Conservation (phyloP, 805 yeast genomes). For the Candida golubevii region DNA sequence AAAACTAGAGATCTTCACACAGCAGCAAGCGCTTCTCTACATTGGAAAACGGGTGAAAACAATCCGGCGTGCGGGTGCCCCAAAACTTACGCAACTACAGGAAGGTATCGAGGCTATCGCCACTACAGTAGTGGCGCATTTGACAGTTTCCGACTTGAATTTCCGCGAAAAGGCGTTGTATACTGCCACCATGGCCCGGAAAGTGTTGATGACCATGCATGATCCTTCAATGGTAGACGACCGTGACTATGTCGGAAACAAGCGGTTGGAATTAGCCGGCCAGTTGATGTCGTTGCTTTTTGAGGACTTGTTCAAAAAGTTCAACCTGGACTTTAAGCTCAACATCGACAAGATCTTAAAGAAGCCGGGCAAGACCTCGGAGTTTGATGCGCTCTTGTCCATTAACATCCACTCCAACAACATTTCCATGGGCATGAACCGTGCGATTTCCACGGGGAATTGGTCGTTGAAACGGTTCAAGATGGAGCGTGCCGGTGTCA, state of each 20-base stretch:
- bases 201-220: slow-evolving; percentile 93
- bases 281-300: slow-evolving; percentile 91
- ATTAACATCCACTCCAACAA: slow-evolving; percentile 90
- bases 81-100: slow-evolving; percentile 73
- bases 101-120: slow-evolving; percentile 98
- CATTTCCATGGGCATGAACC: slow-evolving; percentile 87
- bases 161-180: slow-evolving; percentile 93
- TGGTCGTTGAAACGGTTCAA: slow-evolving; percentile 98
- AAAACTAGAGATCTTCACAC: slow-evolving; percentile 78
- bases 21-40: slow-evolving; percentile 88
- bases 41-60: slow-evolving; percentile 91
- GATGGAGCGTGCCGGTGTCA: slow-evolving; percentile 99
- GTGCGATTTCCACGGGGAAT: slow-evolving; percentile 98
- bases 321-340: slow-evolving; percentile 90
- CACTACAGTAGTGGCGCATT: slow-evolving; percentile 92
- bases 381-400: slow-evolving; percentile 87
- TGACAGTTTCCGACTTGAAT: slow-evolving; percentile 77
- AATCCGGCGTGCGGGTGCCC: slow-evolving; percentile 78
- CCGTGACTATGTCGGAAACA: slow-evolving; percentile 97
- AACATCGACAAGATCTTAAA: slow-evolving; percentile 90
- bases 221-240: slow-evolving; percentile 96
- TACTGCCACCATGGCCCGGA: slow-evolving; percentile 92
- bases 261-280: slow-evolving; percentile 94
- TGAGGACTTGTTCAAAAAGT: slow-evolving; percentile 95
- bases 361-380: slow-evolving; percentile 91